Evolutionary conservation across 1,284 basidiomycete genomes (phyloP).

Genomic region (Puccinia triticina): DNA sequence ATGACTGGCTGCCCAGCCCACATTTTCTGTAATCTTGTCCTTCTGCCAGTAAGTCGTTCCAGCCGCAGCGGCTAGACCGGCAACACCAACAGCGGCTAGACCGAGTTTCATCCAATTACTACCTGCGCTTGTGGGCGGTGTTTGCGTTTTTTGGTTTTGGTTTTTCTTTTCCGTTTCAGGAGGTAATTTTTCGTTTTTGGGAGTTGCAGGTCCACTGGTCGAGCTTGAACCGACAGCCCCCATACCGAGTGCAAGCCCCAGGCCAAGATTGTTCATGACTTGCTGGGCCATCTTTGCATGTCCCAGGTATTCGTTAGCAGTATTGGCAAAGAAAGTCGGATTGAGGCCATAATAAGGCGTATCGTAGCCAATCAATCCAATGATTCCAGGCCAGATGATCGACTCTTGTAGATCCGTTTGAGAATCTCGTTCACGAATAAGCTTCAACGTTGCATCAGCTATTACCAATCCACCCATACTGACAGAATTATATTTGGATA

Average conservation of each 20-base stretch:
- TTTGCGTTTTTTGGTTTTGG: not conserved
- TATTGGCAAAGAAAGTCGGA: slow-evolving; percentile 32
- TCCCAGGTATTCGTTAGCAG: slow-evolving; percentile 30
- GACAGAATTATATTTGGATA: not conserved
- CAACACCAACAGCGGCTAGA: slow-evolving; percentile 35
- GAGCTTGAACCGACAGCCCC: not conserved
- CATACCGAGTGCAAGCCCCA: slow-evolving; percentile 17
- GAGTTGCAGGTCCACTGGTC: not conserved
- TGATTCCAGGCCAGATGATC: slow-evolving; percentile 48
- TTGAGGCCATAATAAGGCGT: slow-evolving; percentile 48
- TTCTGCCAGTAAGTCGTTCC: slow-evolving; percentile 47
- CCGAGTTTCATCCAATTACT: slow-evolving; percentile 45
- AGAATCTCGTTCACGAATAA: slow-evolving; percentile 34
- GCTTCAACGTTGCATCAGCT: slow-evolving; percentile 45
- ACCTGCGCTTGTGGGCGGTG: not conserved
- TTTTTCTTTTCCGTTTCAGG: not conserved
- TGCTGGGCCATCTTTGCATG: slow-evolving; percentile 39
- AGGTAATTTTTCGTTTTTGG: not conserved
- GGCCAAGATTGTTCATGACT: slow-evolving; percentile 22
- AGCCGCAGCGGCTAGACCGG: slow-evolving; percentile 42
- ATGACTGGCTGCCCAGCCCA: slow-evolving; percentile 40
- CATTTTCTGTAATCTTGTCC: slow-evolving; percentile 42
- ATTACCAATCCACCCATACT: slow-evolving; percentile 48
- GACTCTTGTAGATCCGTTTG: slow-evolving; percentile 19
- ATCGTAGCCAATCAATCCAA: slow-evolving; percentile 48